A percentile compares a stretch with the other conserved stretches of the same genome.
phyloP scores from a whole-genome alignment of 2,329 filamentous ascomycete genomes.

The Ceratocystis variospora region DNA sequence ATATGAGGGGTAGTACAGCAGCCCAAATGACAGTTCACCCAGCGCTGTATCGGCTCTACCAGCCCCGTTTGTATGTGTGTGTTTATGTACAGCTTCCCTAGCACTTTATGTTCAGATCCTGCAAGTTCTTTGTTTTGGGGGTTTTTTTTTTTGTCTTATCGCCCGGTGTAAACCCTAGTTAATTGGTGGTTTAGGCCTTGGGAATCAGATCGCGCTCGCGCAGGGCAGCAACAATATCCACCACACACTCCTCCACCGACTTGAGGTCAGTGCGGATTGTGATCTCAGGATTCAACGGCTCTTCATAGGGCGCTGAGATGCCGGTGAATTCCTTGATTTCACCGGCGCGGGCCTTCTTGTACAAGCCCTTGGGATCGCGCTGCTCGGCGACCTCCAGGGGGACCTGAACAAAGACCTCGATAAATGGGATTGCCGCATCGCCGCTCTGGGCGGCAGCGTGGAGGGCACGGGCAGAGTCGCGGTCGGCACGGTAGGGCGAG shows the following conservation, averaged over 20 bases:
- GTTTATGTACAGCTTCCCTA: conserved; percentile 3
- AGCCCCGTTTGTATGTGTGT: neutral
- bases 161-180: too few relatives aligned
- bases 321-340: conserved; percentile 97
- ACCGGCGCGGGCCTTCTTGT: conserved; percentile 89
- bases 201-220: conserved; percentile 43
- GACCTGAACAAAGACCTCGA: conserved; percentile 89
- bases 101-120: neutral
- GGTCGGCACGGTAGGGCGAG: conserved; percentile 81
- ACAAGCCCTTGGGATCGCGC: conserved; percentile 92
- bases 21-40: neutral
- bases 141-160: neutral
- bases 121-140: neutral
- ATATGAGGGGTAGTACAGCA: neutral
- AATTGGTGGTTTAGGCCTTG: conserved; percentile 3
- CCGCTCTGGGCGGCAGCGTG: conserved; percentile 45
- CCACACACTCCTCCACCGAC: conserved; percentile 77
- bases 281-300: conserved; percentile 71
- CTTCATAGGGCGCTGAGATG: conserved; percentile 90
- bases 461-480: conserved; percentile 65
- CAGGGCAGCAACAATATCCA: conserved; percentile 68
- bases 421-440: conserved; percentile 66
- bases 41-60: neutral
- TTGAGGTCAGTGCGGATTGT: conserved; percentile 70
- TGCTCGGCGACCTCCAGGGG: conserved; percentile 84